phyloP scores from a whole-genome alignment of 2,329 filamentous ascomycete species.

The Aureobasidium subglaciale region DNA sequence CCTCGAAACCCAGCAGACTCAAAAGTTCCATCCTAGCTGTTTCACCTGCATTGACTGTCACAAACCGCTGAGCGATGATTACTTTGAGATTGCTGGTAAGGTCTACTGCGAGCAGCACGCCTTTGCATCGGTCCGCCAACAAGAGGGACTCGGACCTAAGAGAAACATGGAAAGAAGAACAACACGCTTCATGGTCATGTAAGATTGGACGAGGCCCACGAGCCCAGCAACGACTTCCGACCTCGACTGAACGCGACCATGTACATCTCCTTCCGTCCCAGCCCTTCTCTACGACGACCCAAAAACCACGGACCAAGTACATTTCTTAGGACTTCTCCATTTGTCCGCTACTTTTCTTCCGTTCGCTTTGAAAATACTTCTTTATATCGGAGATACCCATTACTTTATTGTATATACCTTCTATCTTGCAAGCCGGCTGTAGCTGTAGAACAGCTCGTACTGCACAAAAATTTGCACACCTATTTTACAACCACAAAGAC shows the following conservation, averaged over 20 bases:
- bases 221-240: background rate
- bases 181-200: constrained; percentile 31
- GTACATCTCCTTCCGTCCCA: background rate
- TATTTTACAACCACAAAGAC: background rate
- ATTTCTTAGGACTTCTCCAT: background rate
- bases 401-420: constrained; percentile 6
- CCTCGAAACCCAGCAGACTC: constrained; percentile 67
- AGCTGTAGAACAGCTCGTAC: constrained; percentile 8
- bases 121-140: constrained; percentile 33
- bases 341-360: background rate
- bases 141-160: constrained; percentile 10
- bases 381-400: constrained; percentile 12
- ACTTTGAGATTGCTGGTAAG: constrained; percentile 77
- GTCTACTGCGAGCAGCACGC: constrained; percentile 87
- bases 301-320: background rate
- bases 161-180: constrained; percentile 25
- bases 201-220: background rate
- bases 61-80: constrained; percentile 68
- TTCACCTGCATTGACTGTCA: constrained; percentile 78
- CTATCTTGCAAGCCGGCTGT: background rate
- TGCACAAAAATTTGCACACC: background rate
- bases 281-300: background rate
- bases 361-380: constrained; percentile 2
- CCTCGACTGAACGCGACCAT: constrained; percentile 10
- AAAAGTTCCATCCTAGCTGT: constrained; percentile 82